Conservation (phyloP, 2,329 filamentous ascomycete genomes). For the Calycina herbarum region DNA sequence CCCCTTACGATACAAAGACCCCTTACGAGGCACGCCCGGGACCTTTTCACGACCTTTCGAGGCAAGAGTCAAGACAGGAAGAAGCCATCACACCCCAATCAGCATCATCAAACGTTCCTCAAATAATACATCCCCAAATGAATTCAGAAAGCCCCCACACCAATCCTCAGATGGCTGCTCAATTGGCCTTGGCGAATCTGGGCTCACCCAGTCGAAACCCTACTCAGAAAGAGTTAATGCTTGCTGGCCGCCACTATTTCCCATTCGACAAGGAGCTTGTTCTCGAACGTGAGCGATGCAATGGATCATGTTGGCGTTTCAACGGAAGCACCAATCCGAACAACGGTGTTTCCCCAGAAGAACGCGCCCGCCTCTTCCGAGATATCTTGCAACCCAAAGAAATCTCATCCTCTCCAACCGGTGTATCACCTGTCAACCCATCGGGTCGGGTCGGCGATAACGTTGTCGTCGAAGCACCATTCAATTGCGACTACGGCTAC, state of each 20-base stretch:
- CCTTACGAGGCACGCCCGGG: constrained; percentile 52
- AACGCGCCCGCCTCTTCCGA: constrained; percentile 68
- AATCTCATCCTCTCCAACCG: constrained; percentile 52
- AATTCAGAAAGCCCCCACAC: constrained; percentile 33
- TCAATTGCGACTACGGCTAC: constrained; percentile 93
- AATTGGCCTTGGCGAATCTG: constrained; percentile 37
- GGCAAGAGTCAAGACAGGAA: constrained; percentile 52
- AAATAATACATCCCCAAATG: constrained; percentile 45
- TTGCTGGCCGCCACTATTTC: constrained; percentile 74
- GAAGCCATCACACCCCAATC: constrained; percentile 43
- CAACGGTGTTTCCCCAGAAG: constrained; percentile 66
- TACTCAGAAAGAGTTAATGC: constrained; percentile 89
- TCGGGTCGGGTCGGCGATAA: constrained; percentile 69
- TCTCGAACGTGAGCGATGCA: constrained; percentile 82
- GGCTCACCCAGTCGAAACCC: constrained; percentile 37
- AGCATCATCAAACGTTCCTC: constrained; percentile 48
- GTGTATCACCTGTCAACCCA: constrained; percentile 52
- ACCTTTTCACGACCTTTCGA: constrained; percentile 58
- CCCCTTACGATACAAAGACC: constrained; percentile 56
- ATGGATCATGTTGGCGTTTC: constrained; percentile 77
- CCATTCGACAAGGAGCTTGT: constrained; percentile 77
- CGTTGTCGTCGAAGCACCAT: constrained; percentile 81
- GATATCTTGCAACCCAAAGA: constrained; percentile 68
- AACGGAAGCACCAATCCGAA: constrained; percentile 80
- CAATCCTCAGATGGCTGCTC: constrained; percentile 36